These are phyloP conservation scores for Candida ponderosae DNA, from an alignment of 805 yeast genomes.

Conservation along the genomic window DNA sequence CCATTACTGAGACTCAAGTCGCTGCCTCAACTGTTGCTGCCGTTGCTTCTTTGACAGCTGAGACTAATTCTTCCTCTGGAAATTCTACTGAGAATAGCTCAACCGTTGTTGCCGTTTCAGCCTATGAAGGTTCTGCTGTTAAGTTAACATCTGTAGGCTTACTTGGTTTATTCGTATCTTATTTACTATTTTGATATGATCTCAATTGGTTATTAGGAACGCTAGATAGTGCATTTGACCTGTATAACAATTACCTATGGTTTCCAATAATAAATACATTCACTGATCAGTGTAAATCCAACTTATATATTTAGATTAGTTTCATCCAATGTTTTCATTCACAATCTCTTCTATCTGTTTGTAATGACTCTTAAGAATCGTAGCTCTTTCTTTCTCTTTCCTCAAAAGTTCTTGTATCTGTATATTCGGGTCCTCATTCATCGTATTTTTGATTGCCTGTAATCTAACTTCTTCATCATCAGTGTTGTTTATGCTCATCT, in stretches of 20 bases:
- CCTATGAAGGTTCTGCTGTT: constrained; percentile 1
- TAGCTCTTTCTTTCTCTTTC: not conserved
- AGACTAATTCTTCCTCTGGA: not conserved
- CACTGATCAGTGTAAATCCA: too few species aligned
- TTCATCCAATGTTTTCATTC: too few species aligned
- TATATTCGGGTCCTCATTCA: not conserved
- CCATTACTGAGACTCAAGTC: not conserved
- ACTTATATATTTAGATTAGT: too few species aligned
- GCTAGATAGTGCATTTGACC: too few species aligned
- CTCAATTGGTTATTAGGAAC: too few species aligned
- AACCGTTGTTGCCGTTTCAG: not conserved
- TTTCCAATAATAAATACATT: too few species aligned
- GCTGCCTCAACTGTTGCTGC: not conserved
- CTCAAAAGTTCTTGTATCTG: not conserved
- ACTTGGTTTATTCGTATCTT: too few species aligned
- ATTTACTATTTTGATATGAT: too few species aligned
- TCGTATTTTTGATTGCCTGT: too few species aligned
- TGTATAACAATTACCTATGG: too few species aligned
- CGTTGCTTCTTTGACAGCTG: not conserved
- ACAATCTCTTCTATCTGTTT: not conserved
- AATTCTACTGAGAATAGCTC: not conserved
- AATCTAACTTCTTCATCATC: not conserved
- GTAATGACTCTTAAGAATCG: not conserved
- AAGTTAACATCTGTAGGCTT: too few species aligned
- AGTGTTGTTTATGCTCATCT: too few species aligned